A percentile compares a stretch with the other conserved stretches of the same genome.
Conservation (phyloP, 192 early-diverging fungal species). For the Ramicandelaber brevisporus region DNA sequence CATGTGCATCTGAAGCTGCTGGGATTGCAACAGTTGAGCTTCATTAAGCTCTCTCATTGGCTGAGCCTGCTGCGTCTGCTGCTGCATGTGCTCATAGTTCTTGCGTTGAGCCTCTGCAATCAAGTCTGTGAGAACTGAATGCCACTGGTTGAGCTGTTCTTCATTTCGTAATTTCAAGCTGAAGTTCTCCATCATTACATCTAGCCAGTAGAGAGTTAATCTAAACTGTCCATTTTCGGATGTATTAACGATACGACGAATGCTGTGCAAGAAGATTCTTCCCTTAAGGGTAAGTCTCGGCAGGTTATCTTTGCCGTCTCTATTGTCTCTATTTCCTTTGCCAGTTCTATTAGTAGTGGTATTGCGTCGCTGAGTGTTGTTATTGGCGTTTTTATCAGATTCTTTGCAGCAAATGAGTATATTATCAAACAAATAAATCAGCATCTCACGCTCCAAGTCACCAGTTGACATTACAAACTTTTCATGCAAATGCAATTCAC, state of each 20-base stretch:
- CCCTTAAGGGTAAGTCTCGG: conserved; percentile 56
- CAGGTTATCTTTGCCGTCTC: too few species aligned
- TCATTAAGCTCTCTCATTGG: conserved; percentile 16
- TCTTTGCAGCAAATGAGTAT: conserved; percentile 92
- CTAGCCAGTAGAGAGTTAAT: conserved; percentile 70
- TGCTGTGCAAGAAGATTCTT: conserved; percentile 61
- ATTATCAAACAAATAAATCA: conserved; percentile 82
- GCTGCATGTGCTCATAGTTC: too few species aligned
- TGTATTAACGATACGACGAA: conserved; percentile 45
- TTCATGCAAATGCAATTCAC: conserved; percentile 60
- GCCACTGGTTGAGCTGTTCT: conserved; percentile 83
- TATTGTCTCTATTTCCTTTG: too few species aligned
- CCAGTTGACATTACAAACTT: conserved; percentile 60
- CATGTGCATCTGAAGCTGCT: conserved; percentile 14
- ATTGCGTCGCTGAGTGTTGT: conserved; percentile 15
- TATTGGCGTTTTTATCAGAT: conserved; percentile 33
- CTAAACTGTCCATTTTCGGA: conserved; percentile 18
- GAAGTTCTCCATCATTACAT: conserved; percentile 59
- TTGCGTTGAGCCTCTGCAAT: too few species aligned
- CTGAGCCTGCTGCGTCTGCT: too few species aligned
- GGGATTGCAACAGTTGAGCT: conserved; percentile 4
- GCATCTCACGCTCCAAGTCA: conserved; percentile 52
- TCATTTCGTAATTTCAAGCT: conserved; percentile 64
- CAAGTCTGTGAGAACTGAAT: conserved; percentile 40
- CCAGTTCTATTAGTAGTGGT: too few species aligned